Evolutionary conservation across 1,139 yeast species (phyloP).

Genomic region (Pichia sp.): DNA sequence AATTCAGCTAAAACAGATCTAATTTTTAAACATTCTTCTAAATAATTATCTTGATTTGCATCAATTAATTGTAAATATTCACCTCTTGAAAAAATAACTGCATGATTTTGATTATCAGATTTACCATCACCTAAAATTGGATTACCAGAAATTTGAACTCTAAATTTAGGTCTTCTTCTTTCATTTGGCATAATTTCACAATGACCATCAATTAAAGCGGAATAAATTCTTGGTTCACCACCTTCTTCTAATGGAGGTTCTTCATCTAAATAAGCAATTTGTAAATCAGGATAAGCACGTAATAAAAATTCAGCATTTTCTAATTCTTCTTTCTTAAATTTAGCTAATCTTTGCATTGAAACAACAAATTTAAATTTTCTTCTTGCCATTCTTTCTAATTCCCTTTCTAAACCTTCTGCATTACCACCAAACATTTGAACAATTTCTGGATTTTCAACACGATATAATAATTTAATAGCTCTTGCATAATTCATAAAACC

Average conservation of each 20-base stretch:
- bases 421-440: constrained; percentile 81
- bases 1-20: constrained; percentile 97
- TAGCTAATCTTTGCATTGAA: constrained; percentile 97
- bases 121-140: constrained; percentile 99
- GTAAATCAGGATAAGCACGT: constrained; percentile 98
- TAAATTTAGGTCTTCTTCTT: constrained; percentile 96
- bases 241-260: constrained; percentile 79
- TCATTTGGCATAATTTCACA: constrained; percentile 97
- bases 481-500: constrained; percentile 52
- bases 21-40: constrained; percentile 97
- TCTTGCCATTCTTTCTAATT: constrained; percentile 98
- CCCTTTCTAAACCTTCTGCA: constrained; percentile 90
- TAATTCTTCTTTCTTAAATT: constrained; percentile 94
- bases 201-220: constrained; percentile 97
- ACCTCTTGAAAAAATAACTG: constrained; percentile 96
- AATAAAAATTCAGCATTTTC: constrained; percentile 97
- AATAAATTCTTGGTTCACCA: constrained; percentile 95
- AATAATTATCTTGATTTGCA: constrained; percentile 97
- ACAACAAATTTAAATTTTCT: constrained; percentile 96
- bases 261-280: constrained; percentile 96
- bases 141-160: constrained; percentile 97
- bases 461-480: constrained; percentile 92
- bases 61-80: constrained; percentile 96
- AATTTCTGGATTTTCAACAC: constrained; percentile 98
- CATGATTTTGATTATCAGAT: constrained; percentile 97